Conservation (phyloP, 2,329 filamentous ascomycete genomes). For the Fusarium nygamai region DNA sequence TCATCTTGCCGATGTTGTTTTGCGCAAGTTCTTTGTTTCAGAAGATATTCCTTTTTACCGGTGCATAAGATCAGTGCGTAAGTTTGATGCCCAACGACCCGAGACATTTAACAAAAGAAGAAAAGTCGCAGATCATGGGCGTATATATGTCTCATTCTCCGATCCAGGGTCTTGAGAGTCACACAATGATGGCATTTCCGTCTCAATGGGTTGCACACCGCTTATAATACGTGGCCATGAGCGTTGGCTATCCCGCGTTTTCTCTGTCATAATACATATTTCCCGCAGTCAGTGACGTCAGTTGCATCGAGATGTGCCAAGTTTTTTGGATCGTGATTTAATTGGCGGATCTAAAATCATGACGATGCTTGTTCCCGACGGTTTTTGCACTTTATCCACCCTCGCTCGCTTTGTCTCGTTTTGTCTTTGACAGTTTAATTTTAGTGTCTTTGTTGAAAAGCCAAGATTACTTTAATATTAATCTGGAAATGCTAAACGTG, state of each 20-base stretch:
- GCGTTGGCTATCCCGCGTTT: background rate
- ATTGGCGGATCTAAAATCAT: background rate
- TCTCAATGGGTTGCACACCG: slow-evolving; percentile 3
- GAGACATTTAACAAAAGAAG: background rate
- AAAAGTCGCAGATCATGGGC: slow-evolving; percentile 9
- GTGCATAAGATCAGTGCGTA: background rate
- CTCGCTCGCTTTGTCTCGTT: slow-evolving; percentile 2
- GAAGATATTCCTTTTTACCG: background rate
- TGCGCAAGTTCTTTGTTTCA: background rate
- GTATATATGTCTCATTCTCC: slow-evolving; percentile 3
- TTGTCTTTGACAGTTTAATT: slow-evolving; percentile 20
- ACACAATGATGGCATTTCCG: slow-evolving; percentile 25
- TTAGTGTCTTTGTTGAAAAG: background rate
- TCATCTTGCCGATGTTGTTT: slow-evolving; percentile 21
- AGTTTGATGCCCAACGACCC: slow-evolving; percentile 22
- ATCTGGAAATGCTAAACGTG: background rate
- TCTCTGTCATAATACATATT: slow-evolving; percentile 19
- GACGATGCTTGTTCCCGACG: slow-evolving; percentile 15
- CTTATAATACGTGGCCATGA: background rate
- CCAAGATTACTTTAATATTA: background rate
- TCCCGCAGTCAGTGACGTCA: slow-evolving; percentile 17
- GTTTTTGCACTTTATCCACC: background rate
- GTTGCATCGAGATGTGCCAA: slow-evolving; percentile 5
- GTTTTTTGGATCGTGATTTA: background rate
- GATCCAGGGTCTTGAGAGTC: background rate